Conservation (phyloP, 2,329 filamentous ascomycete genomes). For the Penicillium sp. region DNA sequence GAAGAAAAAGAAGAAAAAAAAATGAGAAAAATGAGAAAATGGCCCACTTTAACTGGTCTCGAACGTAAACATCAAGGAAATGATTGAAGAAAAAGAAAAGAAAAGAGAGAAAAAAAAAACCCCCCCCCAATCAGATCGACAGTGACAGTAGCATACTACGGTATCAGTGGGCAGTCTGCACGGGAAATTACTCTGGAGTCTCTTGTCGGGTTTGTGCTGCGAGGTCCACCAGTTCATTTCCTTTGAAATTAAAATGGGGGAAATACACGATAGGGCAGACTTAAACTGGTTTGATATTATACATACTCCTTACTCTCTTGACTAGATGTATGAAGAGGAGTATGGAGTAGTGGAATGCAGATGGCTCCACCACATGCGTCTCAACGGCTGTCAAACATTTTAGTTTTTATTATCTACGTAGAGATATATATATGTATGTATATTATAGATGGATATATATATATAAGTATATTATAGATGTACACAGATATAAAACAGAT, state of each 20-base stretch:
- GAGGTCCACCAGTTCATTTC: conserved; percentile 8
- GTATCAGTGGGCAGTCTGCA: conserved; percentile 1
- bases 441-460: too few relatives aligned
- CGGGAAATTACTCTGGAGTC: conserved; percentile 2
- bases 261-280: neutral
- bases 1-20: conserved; percentile 9
- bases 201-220: conserved; percentile 2
- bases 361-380: neutral
- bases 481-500: too few relatives aligned
- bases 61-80: conserved; percentile 16
- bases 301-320: too few relatives aligned
- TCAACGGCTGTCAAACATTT: neutral
- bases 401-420: neutral
- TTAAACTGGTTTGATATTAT: neutral
- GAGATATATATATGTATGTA: too few relatives aligned
- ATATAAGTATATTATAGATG: too few relatives aligned
- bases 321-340: too few relatives aligned
- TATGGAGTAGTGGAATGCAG: neutral
- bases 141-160: conserved; percentile 8
- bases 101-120: neutral
- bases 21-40: too few relatives aligned
- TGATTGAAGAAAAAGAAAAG: neutral
- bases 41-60: conserved; percentile 19
- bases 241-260: neutral
- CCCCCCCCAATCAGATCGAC: conserved; percentile 1